Evolutionary conservation across 1,284 basidiomycete species (phyloP).

Genomic region (Neotropicomus parvogracilis): DNA sequence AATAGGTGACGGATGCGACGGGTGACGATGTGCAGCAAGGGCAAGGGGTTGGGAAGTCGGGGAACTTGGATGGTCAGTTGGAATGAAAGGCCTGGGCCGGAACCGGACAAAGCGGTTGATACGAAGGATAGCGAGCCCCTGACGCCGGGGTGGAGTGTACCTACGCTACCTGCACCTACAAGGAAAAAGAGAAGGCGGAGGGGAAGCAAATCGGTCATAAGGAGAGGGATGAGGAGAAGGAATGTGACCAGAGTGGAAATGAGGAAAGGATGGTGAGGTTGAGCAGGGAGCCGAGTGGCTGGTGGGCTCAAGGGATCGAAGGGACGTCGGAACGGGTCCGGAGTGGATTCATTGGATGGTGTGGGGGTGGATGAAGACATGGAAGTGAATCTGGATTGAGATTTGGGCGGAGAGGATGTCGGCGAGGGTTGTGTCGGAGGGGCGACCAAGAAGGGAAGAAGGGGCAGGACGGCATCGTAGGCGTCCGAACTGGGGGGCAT

Average conservation of each 20-base stretch:
- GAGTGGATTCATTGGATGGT: slow-evolving; percentile 1
- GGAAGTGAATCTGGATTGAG: background rate
- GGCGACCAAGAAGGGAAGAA: slow-evolving; percentile 38
- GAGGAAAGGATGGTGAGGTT: slow-evolving; percentile 39
- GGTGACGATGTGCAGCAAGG: background rate
- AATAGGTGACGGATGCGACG: background rate
- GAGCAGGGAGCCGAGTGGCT: background rate
- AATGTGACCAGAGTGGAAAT: slow-evolving; percentile 43
- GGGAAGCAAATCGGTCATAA: slow-evolving; percentile 53
- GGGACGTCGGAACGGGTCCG: background rate
- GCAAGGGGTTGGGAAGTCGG: slow-evolving; percentile 1
- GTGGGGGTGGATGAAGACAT: background rate
- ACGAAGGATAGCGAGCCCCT: slow-evolving; percentile 3
- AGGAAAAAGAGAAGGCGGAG: slow-evolving; percentile 56
- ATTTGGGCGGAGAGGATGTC: background rate
- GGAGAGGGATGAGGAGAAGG: slow-evolving; percentile 46
- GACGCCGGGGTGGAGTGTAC: slow-evolving; percentile 9
- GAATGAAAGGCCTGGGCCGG: slow-evolving; percentile 20
- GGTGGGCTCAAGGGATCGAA: background rate
- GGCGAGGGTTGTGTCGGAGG: slow-evolving; percentile 4
- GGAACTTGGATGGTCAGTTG: slow-evolving; percentile 14
- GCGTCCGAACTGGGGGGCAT: slow-evolving; percentile 44
- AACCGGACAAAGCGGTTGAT: slow-evolving; percentile 11
- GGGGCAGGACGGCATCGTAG: slow-evolving; percentile 37
- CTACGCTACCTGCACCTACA: slow-evolving; percentile 51